These are phyloP conservation scores for Anthracocystis setariae DNA, from an alignment of 1,284 basidiomycete genomes.

Conservation along the genomic window DNA sequence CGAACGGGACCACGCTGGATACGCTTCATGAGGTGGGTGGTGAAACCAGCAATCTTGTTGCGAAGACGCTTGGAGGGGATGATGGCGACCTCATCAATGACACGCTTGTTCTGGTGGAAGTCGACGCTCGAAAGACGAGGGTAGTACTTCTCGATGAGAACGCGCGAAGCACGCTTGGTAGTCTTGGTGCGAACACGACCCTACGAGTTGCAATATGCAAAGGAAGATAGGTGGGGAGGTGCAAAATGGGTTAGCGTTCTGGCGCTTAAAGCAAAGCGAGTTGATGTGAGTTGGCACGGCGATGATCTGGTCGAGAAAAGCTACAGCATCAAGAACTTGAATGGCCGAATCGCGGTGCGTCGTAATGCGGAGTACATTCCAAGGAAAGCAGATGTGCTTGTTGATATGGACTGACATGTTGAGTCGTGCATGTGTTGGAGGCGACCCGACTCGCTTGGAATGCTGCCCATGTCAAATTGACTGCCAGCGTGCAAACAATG, in stretches of 20 bases:
- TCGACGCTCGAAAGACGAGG: slow-evolving; percentile 54
- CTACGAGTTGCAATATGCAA: slow-evolving; percentile 71
- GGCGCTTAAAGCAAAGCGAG: neutral
- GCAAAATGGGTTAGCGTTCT: slow-evolving; percentile 10
- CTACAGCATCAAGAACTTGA: slow-evolving; percentile 1
- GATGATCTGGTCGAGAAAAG: neutral
- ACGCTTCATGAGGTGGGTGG: slow-evolving; percentile 99
- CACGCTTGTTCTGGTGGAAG: slow-evolving; percentile 91
- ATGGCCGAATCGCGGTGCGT: no score
- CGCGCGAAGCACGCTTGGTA: slow-evolving; percentile 98
- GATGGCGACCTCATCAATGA: slow-evolving; percentile 91
- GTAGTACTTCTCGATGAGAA: slow-evolving; percentile 99
- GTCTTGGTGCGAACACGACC: slow-evolving; percentile 99
- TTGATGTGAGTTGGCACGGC: no score
- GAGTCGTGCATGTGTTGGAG: no score
- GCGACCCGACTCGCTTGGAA: no score
- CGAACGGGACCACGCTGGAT: slow-evolving; percentile 99
- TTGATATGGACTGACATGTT: no score
- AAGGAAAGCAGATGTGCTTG: no score
- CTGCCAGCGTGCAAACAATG: no score
- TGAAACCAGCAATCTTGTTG: slow-evolving; percentile 99
- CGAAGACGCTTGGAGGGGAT: slow-evolving; percentile 98
- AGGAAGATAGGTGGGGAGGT: neutral
- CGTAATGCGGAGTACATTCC: no score
- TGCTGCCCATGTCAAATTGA: no score